Evolutionary conservation across 2,329 filamentous ascomycete genomes (phyloP).

Genomic region (Arachnopeziza araneosa): DNA sequence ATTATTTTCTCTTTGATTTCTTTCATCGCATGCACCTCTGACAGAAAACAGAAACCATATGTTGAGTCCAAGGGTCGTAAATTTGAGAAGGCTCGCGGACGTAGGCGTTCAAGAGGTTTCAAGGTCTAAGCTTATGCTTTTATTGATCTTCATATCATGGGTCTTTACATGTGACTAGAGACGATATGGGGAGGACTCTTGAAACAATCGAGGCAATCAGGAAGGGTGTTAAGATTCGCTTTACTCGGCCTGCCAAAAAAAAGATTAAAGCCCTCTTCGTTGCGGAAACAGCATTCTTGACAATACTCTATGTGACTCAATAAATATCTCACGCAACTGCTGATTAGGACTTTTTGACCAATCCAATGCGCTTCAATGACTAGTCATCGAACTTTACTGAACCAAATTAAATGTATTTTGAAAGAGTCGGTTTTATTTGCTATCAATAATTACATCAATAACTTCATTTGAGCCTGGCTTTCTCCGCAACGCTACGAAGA

Average conservation of each 20-base stretch:
- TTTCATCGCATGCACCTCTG: conserved; percentile 25
- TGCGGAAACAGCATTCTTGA: too few relatives aligned
- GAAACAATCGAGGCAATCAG: not conserved
- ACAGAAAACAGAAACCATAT: conserved; percentile 72
- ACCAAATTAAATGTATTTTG: not conserved
- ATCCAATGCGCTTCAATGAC: too few relatives aligned
- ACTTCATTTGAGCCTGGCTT: conserved; percentile 36
- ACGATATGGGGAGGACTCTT: not conserved
- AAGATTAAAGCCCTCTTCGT: too few relatives aligned
- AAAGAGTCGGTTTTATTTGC: not conserved
- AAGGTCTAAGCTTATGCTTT: conserved; percentile 73
- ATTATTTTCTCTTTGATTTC: conserved; percentile 31
- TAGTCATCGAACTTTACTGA: too few relatives aligned
- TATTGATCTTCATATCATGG: conserved; percentile 13
- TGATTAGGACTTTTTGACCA: too few relatives aligned
- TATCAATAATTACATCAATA: not conserved
- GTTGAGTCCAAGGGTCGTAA: conserved; percentile 99
- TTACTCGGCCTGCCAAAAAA: not conserved
- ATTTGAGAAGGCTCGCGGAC: conserved; percentile 98
- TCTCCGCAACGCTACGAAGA: conserved; percentile 73
- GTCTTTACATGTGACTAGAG: conserved; percentile 17
- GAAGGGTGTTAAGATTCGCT: not conserved
- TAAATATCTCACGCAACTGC: too few relatives aligned
- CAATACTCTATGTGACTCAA: not conserved
- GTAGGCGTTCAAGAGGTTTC: conserved; percentile 97